Percentiles rank a stretch among this genome's conserved stretches.
Evolutionary conservation across 176 grass and related monocot species (phyloP).

Genomic region (Aegilops bicornis): DNA sequence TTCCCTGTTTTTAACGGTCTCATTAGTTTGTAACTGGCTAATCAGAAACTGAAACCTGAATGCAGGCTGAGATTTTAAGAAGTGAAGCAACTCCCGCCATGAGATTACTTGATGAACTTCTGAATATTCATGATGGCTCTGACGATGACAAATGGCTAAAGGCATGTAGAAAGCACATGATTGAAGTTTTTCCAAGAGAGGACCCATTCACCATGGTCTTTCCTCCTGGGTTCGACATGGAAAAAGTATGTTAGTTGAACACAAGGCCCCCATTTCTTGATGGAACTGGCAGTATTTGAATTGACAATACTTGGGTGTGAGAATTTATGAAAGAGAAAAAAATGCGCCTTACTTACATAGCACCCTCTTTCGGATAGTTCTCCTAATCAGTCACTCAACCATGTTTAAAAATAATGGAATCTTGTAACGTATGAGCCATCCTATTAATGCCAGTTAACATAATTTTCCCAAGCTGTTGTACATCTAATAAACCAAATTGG

Average conservation of each 20-base stretch:
- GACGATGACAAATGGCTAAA: slow-evolving; percentile 83
- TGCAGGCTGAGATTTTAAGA: slow-evolving; percentile 86
- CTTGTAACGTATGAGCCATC: neutral
- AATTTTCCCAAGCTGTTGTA: neutral
- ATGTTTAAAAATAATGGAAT: neutral
- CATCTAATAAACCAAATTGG: neutral
- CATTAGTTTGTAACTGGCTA: slow-evolving; percentile 7
- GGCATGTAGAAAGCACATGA: slow-evolving; percentile 80
- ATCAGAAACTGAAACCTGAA: slow-evolving; percentile 31
- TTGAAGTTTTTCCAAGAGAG: slow-evolving; percentile 74
- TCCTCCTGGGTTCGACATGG: slow-evolving; percentile 70
- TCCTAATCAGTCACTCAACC: neutral
- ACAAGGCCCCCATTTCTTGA: neutral
- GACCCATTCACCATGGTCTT: slow-evolving; percentile 79
- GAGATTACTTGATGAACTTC: slow-evolving; percentile 83
- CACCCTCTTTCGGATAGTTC: neutral
- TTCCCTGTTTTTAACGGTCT: neutral
- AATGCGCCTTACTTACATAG: neutral
- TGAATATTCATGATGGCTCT: slow-evolving; percentile 86
- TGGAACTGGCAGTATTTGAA: neutral
- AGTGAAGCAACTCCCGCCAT: slow-evolving; percentile 87
- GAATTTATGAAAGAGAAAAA: neutral
- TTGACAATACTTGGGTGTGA: neutral
- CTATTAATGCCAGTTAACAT: neutral
- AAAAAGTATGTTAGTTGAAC: slow-evolving; percentile 63